A percentile compares a stretch with the other conserved stretches of the same genome.
Conservation (phyloP, 2,329 filamentous ascomycete species). For the Verticillium longisporum region DNA sequence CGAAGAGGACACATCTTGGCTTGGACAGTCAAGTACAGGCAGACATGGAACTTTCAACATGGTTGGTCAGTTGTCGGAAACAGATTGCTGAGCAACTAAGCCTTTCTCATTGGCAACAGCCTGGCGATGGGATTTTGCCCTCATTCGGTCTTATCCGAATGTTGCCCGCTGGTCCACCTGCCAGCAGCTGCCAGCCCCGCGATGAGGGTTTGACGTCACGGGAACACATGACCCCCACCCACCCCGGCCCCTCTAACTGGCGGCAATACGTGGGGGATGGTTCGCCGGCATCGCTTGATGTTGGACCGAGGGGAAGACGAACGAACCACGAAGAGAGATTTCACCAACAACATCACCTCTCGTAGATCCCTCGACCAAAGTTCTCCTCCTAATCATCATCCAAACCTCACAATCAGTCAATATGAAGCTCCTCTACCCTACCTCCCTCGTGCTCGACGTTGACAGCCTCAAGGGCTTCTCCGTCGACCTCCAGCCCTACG, state of each 20-base stretch:
- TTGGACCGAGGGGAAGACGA: background rate
- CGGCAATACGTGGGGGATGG: background rate
- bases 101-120: no score
- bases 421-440: slow-evolving; percentile 63
- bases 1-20: background rate
- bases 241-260: background rate
- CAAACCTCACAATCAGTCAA: background rate
- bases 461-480: slow-evolving; percentile 51
- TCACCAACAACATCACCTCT: background rate
- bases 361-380: background rate
- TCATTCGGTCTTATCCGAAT: no score
- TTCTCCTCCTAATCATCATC: background rate
- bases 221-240: background rate
- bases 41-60: background rate
- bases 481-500: slow-evolving; percentile 51
- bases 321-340: background rate
- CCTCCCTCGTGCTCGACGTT: slow-evolving; percentile 51
- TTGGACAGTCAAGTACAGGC: no score
- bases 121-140: no score
- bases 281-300: background rate
- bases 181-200: background rate
- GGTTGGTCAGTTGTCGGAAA: no score
- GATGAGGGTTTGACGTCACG: background rate
- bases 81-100: no score
- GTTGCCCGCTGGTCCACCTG: background rate